Percentiles rank a stretch among this genome's conserved stretches.
Conservation (phyloP, 176 grass and related monocot species). For the Thinopyrum elongatum region DNA sequence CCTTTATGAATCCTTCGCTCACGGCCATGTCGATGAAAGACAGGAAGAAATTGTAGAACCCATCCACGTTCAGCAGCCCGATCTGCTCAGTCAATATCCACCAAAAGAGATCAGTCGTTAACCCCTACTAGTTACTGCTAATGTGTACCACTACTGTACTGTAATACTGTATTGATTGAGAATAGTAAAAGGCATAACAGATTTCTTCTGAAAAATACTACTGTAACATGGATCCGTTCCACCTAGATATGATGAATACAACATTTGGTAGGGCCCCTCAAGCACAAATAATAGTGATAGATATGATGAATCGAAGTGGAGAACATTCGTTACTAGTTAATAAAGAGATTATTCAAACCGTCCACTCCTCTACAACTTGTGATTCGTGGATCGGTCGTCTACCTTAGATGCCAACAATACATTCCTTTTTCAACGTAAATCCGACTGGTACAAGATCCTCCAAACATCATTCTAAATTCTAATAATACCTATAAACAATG, state of each 20-base stretch:
- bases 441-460: conserved; percentile 36
- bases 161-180: background rate
- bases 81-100: conserved; percentile 49
- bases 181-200: background rate
- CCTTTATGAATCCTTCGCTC: conserved; percentile 80
- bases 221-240: background rate
- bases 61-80: conserved; percentile 85
- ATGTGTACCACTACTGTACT: background rate
- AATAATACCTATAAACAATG: conserved; percentile 56
- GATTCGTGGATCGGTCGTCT: conserved; percentile 6
- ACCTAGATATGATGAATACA: background rate
- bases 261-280: conserved; percentile 12
- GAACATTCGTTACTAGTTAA: background rate
- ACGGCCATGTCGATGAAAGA: conserved; percentile 84
- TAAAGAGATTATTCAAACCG: background rate
- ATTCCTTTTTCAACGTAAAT: conserved; percentile 28
- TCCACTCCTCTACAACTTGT: conserved; percentile 6
- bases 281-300: conserved; percentile 6
- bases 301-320: conserved; percentile 3
- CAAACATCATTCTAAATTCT: conserved; percentile 28
- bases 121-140: background rate
- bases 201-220: background rate
- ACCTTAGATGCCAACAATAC: conserved; percentile 38
- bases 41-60: conserved; percentile 83
- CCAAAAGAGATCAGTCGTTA: background rate